Evolutionary conservation across 345 rosid species (phyloP).

Genomic region (Hibiscus mutabilis): DNA sequence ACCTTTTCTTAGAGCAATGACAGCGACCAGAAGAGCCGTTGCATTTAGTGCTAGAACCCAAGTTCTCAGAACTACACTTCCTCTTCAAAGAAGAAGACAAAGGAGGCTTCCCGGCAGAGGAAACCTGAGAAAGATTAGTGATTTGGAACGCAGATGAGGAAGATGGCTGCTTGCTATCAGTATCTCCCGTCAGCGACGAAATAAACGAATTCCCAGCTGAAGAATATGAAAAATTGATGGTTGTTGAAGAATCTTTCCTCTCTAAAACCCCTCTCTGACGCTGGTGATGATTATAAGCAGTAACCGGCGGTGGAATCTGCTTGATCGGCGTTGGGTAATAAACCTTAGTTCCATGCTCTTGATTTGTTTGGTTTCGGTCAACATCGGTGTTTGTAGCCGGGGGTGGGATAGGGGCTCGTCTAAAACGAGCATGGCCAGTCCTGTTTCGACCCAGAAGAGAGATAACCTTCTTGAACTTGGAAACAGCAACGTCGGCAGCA

Average conservation of each 20-base stretch:
- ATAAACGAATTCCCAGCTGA: not conserved
- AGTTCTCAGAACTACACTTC: not conserved
- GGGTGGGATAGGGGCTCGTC: slow-evolving; percentile 47
- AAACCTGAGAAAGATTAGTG: not conserved
- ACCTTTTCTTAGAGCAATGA: not conserved
- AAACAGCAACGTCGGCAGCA: slow-evolving; percentile 63
- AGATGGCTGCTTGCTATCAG: not conserved
- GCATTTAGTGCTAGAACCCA: not conserved
- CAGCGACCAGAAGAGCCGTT: not conserved
- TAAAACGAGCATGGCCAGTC: slow-evolving; percentile 90
- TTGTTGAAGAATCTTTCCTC: slow-evolving; percentile 46
- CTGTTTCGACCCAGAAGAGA: slow-evolving; percentile 77
- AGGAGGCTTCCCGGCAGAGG: not conserved
- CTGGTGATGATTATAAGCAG: slow-evolving; percentile 1
- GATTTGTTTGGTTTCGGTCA: slow-evolving; percentile 17
- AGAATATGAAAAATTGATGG: slow-evolving; percentile 61
- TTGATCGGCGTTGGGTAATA: slow-evolving; percentile 70
- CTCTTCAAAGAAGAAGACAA: not conserved
- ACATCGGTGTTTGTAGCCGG: not conserved
- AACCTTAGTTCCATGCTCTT: slow-evolving; percentile 26
- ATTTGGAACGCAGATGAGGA: not conserved
- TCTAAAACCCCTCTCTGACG: slow-evolving; percentile 23
- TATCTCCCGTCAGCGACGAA: not conserved
- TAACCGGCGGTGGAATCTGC: slow-evolving; percentile 39
- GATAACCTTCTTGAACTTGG: slow-evolving; percentile 72